phyloP scores from a whole-genome alignment of 2,329 filamentous ascomycete genomes.

The Penicillium palitans region DNA sequence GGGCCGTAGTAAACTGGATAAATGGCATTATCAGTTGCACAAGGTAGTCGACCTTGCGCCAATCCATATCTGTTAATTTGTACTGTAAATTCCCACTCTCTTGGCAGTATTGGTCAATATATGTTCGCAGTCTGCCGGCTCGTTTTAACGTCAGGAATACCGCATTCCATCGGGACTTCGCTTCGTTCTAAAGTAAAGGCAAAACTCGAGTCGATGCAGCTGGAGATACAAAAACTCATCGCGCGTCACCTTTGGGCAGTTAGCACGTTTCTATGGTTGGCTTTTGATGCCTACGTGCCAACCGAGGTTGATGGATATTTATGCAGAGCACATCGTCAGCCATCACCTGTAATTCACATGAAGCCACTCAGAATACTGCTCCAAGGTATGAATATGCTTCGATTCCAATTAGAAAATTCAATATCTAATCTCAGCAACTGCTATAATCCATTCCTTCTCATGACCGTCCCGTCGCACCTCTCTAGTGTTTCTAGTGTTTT shows the following conservation, averaged over 20 bases:
- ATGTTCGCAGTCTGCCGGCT: neutral
- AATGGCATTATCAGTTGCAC: neutral
- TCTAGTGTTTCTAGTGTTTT: no score
- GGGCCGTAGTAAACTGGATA: neutral
- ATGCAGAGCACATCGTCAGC: no score
- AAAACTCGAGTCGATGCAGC: neutral
- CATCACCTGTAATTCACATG: no score
- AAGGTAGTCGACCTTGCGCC: slow-evolving; percentile 3
- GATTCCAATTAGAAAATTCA: no score
- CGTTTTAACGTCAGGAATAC: neutral
- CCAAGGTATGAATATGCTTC: no score
- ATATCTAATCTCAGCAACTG: no score
- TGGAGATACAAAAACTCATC: neutral
- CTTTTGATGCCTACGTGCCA: no score
- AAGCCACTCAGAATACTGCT: no score
- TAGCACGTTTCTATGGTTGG: no score
- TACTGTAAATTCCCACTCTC: neutral
- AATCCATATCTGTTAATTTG: neutral
- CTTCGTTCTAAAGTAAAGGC: neutral
- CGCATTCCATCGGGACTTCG: neutral
- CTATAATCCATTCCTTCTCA: no score
- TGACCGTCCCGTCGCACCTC: no score
- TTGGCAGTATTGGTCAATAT: neutral
- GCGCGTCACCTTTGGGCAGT: neutral
- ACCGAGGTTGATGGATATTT: no score